phyloP scores from a whole-genome alignment of 257 asterid genomes.

The Oldenlandia corymbosa region DNA sequence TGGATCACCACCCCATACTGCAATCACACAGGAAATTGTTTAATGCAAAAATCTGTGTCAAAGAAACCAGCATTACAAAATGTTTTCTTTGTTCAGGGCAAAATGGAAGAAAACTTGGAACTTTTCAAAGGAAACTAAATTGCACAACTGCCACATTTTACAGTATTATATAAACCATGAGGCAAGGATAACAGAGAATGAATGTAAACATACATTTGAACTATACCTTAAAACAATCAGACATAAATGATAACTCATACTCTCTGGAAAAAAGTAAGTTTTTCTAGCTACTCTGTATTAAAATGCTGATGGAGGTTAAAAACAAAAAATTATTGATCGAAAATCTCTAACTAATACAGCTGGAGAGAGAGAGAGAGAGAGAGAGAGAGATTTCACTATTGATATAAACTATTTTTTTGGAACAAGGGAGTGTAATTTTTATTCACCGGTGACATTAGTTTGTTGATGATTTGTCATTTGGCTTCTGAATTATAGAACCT shows the following conservation, averaged over 20 bases:
- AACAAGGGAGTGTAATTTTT: no score
- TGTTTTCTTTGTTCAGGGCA: background rate
- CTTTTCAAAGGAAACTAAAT: background rate
- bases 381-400: no score
- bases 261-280: background rate
- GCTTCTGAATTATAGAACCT: no score
- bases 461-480: no score
- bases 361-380: no score
- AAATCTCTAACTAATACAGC: background rate
- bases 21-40: slow-evolving; percentile 17
- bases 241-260: no score
- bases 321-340: background rate
- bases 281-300: background rate
- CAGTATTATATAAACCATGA: background rate
- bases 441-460: no score
- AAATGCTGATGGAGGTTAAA: background rate
- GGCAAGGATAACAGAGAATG: background rate
- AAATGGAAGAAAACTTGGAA: background rate
- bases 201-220: background rate
- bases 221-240: background rate
- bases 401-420: no score
- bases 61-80: background rate
- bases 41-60: slow-evolving; percentile 1
- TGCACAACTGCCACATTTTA: background rate
- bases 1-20: slow-evolving; percentile 99